phyloP scores from a whole-genome alignment of 768 basidiomycete species.

The Calocera cornea region DNA sequence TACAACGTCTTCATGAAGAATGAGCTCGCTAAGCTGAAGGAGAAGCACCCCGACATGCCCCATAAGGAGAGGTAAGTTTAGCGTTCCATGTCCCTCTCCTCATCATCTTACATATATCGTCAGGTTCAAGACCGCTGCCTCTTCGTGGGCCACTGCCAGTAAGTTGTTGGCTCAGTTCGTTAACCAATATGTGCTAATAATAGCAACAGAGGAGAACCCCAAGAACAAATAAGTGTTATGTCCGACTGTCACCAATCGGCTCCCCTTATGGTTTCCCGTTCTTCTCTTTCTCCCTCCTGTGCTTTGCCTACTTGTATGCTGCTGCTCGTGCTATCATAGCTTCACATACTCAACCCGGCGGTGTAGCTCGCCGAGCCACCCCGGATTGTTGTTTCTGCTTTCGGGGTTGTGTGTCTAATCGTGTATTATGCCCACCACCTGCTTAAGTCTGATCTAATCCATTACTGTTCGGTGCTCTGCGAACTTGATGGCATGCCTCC shows the following conservation, averaged over 20 bases:
- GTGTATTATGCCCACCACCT: slow-evolving; percentile 2
- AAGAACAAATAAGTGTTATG: neutral
- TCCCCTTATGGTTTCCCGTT: neutral
- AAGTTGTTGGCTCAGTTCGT: neutral
- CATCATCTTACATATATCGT: neutral
- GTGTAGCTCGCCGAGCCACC: neutral
- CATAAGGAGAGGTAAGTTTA: slow-evolving; percentile 56
- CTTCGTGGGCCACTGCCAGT: neutral
- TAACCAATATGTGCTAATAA: neutral
- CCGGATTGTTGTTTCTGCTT: neutral
- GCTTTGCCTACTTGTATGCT: neutral
- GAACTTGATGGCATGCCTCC: neutral
- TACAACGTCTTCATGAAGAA: slow-evolving; percentile 75
- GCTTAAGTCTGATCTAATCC: neutral
- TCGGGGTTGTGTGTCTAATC: slow-evolving; percentile 4
- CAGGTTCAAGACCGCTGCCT: slow-evolving; percentile 2
- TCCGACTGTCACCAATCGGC: neutral
- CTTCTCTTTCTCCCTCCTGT: neutral
- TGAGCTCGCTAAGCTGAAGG: slow-evolving; percentile 68
- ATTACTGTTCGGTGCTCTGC: neutral
- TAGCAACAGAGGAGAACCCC: neutral
- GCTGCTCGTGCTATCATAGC: neutral
- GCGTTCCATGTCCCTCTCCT: neutral
- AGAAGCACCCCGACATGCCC: slow-evolving; percentile 52
- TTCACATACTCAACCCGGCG: neutral